phyloP scores from a whole-genome alignment of 2,329 filamentous ascomycete genomes.

The Fusarium austroafricanum region DNA sequence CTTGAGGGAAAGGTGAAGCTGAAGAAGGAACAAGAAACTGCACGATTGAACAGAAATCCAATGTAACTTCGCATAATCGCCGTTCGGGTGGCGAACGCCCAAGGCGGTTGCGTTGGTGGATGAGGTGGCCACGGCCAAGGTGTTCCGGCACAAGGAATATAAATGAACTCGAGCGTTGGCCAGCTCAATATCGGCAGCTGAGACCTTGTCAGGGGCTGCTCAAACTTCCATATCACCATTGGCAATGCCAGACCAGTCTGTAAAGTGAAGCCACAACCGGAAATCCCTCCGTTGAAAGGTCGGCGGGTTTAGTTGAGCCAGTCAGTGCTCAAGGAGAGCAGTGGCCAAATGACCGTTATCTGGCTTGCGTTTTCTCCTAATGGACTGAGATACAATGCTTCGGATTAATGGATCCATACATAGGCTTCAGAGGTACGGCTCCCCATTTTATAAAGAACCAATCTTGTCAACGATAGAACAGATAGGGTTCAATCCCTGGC shows the following conservation, averaged over 20 bases:
- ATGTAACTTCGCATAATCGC: background rate
- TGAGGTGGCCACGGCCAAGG: too few species aligned
- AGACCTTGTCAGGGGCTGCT: background rate
- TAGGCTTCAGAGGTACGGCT: background rate
- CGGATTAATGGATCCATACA: background rate
- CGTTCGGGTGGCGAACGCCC: background rate
- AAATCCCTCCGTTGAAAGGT: background rate
- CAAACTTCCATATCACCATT: background rate
- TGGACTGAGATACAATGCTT: background rate
- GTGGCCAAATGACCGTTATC: background rate
- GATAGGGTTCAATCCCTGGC: background rate
- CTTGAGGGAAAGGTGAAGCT: background rate
- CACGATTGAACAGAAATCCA: background rate
- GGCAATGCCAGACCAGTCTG: background rate
- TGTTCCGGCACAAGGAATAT: background rate
- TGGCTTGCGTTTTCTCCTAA: background rate
- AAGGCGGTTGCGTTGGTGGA: background rate
- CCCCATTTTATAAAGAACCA: background rate
- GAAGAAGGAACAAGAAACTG: background rate
- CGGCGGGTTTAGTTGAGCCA: background rate
- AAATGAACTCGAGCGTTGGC: background rate
- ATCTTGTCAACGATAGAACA: background rate
- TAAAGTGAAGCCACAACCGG: background rate
- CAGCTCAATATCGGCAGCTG: background rate
- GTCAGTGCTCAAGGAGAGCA: background rate